phyloP scores from a whole-genome alignment of 1,139 yeast genomes.

The Zygoascus meyerae region DNA sequence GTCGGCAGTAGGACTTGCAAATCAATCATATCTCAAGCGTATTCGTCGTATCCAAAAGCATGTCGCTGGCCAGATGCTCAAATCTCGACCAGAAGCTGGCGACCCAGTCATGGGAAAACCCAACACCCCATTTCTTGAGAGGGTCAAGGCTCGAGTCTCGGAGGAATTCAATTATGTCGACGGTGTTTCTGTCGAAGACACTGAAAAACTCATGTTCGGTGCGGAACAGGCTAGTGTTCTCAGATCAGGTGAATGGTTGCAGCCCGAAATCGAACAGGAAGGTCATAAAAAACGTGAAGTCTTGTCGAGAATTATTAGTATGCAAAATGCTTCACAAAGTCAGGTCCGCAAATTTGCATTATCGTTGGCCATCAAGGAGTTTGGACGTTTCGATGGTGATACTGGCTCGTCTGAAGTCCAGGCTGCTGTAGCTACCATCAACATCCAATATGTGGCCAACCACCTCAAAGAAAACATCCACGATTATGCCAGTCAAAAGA shows the following conservation, averaged over 20 bases:
- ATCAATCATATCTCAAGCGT: constrained; percentile 22
- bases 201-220: constrained; percentile 72
- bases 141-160: constrained; percentile 59
- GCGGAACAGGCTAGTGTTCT: constrained; percentile 59
- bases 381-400: constrained; percentile 79
- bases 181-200: constrained; percentile 41
- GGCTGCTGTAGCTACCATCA: constrained; percentile 82
- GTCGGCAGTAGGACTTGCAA: constrained; percentile 12
- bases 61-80: constrained; percentile 30
- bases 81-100: constrained; percentile 33
- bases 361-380: constrained; percentile 65
- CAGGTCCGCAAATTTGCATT: constrained; percentile 59
- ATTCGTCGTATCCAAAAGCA: constrained; percentile 31
- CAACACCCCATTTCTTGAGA: constrained; percentile 59
- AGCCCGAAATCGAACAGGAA: constrained; percentile 30
- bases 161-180: constrained; percentile 54
- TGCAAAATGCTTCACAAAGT: constrained; percentile 60
- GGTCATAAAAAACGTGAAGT: constrained; percentile 65
- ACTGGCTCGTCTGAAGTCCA: constrained; percentile 95
- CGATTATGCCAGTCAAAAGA: constrained; percentile 64
- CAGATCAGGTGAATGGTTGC: constrained; percentile 33
- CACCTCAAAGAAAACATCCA: constrained; percentile 70
- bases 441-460: constrained; percentile 69
- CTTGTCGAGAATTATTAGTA: constrained; percentile 62
- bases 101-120: constrained; percentile 81